phyloP scores from a whole-genome alignment of 129 eudicot species.

The Flaveria bidentis region DNA sequence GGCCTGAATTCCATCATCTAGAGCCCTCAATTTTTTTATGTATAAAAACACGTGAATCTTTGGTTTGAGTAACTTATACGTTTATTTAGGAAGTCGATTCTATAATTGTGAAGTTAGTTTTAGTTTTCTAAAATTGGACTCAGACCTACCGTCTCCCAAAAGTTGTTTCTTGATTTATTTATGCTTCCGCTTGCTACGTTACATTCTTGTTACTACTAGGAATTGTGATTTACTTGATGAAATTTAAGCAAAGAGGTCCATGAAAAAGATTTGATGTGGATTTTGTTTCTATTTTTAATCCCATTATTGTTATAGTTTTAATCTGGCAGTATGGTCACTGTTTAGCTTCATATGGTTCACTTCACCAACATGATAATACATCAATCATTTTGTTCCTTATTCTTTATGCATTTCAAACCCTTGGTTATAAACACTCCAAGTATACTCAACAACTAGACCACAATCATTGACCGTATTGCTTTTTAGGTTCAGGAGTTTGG shows the following conservation, averaged over 20 bases:
- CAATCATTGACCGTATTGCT: conserved; percentile 21
- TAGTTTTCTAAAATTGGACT: too few relatives aligned
- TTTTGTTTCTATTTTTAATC: conserved; percentile 26
- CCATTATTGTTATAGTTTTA: conserved; percentile 21
- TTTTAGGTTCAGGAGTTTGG: neutral
- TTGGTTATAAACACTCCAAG: conserved; percentile 33
- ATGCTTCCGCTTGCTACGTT: too few relatives aligned
- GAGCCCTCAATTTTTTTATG: too few relatives aligned
- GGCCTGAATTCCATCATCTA: too few relatives aligned
- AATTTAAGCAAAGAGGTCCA: conserved; percentile 23
- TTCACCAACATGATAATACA: conserved; percentile 23
- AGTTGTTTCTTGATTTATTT: too few relatives aligned
- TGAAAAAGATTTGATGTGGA: conserved; percentile 25
- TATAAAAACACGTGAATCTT: too few relatives aligned
- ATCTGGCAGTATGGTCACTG: conserved; percentile 39
- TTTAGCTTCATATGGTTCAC: conserved; percentile 41
- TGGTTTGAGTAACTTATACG: too few relatives aligned
- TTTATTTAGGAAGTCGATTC: too few relatives aligned
- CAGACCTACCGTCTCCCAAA: too few relatives aligned
- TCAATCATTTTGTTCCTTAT: conserved; percentile 35
- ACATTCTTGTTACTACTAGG: neutral
- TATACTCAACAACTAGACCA: conserved; percentile 8
- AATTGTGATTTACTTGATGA: neutral
- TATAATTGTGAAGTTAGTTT: too few relatives aligned
- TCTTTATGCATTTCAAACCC: conserved; percentile 29